These are phyloP conservation scores for Vickermania spadyakhi DNA, from an alignment of 208 protist species.

Conservation along the genomic window DNA sequence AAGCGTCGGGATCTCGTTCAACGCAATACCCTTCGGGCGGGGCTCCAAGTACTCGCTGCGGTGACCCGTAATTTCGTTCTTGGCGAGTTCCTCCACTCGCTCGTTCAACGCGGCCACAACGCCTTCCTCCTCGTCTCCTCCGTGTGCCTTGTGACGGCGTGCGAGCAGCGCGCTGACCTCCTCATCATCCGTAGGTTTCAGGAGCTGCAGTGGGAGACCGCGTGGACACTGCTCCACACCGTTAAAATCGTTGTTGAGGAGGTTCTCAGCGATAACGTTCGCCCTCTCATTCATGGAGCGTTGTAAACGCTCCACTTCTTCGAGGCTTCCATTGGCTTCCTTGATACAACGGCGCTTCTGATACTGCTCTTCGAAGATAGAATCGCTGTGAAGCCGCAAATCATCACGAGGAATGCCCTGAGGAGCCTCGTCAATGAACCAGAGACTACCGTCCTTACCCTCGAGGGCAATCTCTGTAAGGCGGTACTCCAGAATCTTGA, in stretches of 20 bases:
- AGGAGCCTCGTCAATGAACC: constrained; percentile 3
- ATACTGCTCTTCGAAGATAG: constrained; percentile 61
- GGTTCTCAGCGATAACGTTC: constrained; percentile 42
- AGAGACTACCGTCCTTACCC: constrained; percentile 32
- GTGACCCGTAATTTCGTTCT: constrained; percentile 59
- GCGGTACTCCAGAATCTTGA: constrained; percentile 59
- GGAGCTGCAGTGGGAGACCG: constrained; percentile 33
- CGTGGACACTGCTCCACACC: constrained; percentile 14
- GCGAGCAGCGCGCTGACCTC: constrained; percentile 49
- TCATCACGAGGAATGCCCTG: constrained; percentile 41
- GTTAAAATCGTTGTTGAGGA: constrained; percentile 35
- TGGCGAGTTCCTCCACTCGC: constrained; percentile 46
- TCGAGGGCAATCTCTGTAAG: constrained; percentile 35
- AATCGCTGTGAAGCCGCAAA: constrained; percentile 61
- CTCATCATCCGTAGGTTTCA: constrained; percentile 44
- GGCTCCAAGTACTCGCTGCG: constrained; percentile 63
- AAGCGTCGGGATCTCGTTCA: constrained; percentile 42
- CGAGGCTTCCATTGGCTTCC: constrained; percentile 30
- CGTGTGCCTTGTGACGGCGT: constrained; percentile 43
- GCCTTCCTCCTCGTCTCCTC: constrained; percentile 25
- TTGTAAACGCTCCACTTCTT: constrained; percentile 29
- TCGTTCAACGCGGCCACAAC: constrained; percentile 48
- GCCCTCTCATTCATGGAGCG: constrained; percentile 63
- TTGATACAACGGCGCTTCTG: constrained; percentile 38
- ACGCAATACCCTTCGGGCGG: constrained; percentile 43